Percentiles rank a stretch among this genome's conserved stretches.
Conservation (phyloP, 2,329 filamentous ascomycete genomes). For the Trichothecium roseum region DNA sequence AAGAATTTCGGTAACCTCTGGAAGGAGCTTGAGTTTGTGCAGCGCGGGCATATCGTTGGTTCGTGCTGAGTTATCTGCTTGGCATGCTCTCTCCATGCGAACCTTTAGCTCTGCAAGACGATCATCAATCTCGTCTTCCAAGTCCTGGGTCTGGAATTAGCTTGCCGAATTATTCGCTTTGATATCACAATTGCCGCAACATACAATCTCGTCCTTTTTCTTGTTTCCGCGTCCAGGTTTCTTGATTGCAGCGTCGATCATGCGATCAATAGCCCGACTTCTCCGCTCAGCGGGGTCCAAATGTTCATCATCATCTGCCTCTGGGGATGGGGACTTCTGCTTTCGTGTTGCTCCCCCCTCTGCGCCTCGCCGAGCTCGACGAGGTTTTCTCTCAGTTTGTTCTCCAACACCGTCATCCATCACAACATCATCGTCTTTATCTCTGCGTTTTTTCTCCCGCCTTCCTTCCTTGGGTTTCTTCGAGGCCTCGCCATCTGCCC, state of each 20-base stretch:
- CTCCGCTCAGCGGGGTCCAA: constrained; percentile 78
- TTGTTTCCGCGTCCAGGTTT: constrained; percentile 60
- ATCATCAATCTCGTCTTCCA: constrained; percentile 83
- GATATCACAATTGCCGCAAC: constrained; percentile 19
- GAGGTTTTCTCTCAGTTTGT: constrained; percentile 30
- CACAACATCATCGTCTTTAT: constrained; percentile 37
- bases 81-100: constrained; percentile 82
- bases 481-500: constrained; percentile 48
- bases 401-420: constrained; percentile 37
- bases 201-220: constrained; percentile 80
- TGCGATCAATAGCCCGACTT: constrained; percentile 71
- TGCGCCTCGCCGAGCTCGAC: constrained; percentile 36
- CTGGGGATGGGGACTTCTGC: constrained; percentile 31
- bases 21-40: constrained; percentile 88
- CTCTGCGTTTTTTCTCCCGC: constrained; percentile 53
- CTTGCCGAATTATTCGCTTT: constrained; percentile 15
- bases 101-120: constrained; percentile 81
- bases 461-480: constrained; percentile 71
- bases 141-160: constrained; percentile 45
- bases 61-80: constrained; percentile 76
- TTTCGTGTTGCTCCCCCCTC: constrained; percentile 37
- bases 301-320: constrained; percentile 64
- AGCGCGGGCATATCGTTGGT: constrained; percentile 70
- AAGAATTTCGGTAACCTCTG: constrained; percentile 77
- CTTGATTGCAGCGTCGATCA: constrained; percentile 82